A percentile compares a stretch with the other conserved stretches of the same genome.
Conservation (phyloP, 768 basidiomycete genomes). For the Pholiota conissans region DNA sequence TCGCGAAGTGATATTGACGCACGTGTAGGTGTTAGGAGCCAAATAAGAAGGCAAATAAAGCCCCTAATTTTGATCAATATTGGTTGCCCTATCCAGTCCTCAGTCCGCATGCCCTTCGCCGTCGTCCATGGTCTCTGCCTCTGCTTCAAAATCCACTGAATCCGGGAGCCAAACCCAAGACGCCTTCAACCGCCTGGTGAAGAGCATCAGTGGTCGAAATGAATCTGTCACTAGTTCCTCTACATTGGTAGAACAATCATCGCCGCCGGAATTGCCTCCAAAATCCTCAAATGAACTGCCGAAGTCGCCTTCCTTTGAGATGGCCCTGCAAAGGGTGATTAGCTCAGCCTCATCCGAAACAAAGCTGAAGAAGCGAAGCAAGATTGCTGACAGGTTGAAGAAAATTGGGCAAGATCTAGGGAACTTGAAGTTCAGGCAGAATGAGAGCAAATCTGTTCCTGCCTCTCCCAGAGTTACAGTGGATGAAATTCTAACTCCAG, state of each 20-base stretch:
- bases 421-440: conserved; percentile 14
- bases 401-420: conserved; percentile 14
- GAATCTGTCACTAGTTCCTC: not conserved
- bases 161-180: not conserved
- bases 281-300: conserved; percentile 1
- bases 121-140: conserved; percentile 11
- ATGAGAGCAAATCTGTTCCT: conserved; percentile 1
- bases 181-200: conserved; percentile 11
- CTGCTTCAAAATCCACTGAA: conserved; percentile 3
- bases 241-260: not conserved
- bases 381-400: conserved; percentile 16
- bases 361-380: conserved; percentile 4
- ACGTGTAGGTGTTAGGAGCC: conserved; percentile 3
- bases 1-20: conserved; percentile 4
- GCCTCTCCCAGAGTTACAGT: conserved; percentile 1
- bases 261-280: not conserved
- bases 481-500: not conserved
- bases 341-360: conserved; percentile 7
- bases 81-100: conserved; percentile 4
- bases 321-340: not conserved
- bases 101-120: not conserved
- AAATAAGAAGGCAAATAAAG: conserved; percentile 1
- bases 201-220: conserved; percentile 12
- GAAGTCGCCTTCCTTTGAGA: not conserved
- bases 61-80: not conserved